A percentile compares a stretch with the other conserved stretches of the same genome.
These are phyloP conservation scores for Hymenoscyphus linearis DNA, from an alignment of 2,329 filamentous ascomycete genomes.

Conservation along the genomic window DNA sequence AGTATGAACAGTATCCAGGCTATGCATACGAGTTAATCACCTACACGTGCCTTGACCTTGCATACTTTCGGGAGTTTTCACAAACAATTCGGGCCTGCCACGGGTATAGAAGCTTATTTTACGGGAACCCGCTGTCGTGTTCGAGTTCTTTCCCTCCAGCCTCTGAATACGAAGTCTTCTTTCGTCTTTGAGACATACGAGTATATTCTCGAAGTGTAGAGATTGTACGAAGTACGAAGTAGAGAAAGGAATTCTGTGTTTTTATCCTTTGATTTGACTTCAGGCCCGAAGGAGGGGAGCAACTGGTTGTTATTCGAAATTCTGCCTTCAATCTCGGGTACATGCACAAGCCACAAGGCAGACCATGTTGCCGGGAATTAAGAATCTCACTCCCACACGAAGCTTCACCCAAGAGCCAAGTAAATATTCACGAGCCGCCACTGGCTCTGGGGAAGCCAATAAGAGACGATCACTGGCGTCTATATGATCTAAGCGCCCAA, in stretches of 20 bases:
- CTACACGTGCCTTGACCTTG: background rate
- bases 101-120: background rate
- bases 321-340: background rate
- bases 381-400: background rate
- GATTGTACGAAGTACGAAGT: too few species aligned
- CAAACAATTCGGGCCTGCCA: background rate
- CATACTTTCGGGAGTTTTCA: background rate
- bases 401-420: background rate
- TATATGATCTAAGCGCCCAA: background rate
- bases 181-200: background rate
- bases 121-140: background rate
- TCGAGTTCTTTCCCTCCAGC: background rate
- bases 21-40: background rate
- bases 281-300: too few species aligned
- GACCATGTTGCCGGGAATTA: background rate
- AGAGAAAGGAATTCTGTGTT: background rate
- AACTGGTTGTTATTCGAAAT: background rate
- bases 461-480: background rate
- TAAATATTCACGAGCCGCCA: background rate
- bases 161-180: background rate
- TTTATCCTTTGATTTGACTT: background rate
- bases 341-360: background rate
- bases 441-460: background rate
- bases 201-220: background rate
- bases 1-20: background rate